Conservation (phyloP, 1,284 basidiomycete species). For the Ceratobasidium sp. region DNA sequence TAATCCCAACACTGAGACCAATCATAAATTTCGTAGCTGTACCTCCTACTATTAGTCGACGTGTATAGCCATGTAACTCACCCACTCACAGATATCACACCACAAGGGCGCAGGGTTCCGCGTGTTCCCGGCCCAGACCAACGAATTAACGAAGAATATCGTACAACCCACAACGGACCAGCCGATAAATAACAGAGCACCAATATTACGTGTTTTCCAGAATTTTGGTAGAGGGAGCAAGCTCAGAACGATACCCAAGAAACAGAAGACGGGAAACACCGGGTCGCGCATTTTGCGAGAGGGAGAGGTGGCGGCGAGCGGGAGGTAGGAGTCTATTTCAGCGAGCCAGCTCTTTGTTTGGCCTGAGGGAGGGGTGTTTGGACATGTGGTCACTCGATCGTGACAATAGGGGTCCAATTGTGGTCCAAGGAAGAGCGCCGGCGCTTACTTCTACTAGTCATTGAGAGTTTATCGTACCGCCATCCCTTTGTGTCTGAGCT, state of each 20-base stretch:
- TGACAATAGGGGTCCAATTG: neutral
- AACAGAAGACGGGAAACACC: slow-evolving; percentile 58
- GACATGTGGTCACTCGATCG: no score
- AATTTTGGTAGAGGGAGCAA: slow-evolving; percentile 72
- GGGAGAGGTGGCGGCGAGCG: neutral
- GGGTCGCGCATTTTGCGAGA: slow-evolving; percentile 27
- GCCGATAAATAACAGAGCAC: slow-evolving; percentile 73
- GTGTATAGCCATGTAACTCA: neutral
- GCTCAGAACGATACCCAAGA: slow-evolving; percentile 65
- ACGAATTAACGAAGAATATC: slow-evolving; percentile 70
- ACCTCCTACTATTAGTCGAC: slow-evolving; percentile 25
- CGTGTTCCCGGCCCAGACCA: slow-evolving; percentile 74
- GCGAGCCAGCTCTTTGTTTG: neutral
- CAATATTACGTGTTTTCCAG: slow-evolving; percentile 70
- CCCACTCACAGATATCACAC: slow-evolving; percentile 78
- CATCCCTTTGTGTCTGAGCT: no score
- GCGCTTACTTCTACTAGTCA: no score
- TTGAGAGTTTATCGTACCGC: no score
- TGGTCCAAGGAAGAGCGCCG: neutral
- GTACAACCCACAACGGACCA: slow-evolving; percentile 72
- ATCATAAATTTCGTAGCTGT: slow-evolving; percentile 60
- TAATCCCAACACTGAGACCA: slow-evolving; percentile 59
- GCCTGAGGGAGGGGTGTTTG: neutral
- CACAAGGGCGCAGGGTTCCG: slow-evolving; percentile 71
- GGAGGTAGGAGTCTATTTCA: neutral